These are phyloP conservation scores for Dictyostelium citrinum DNA, from an alignment of 78 protist genomes.

Conservation along the genomic window DNA sequence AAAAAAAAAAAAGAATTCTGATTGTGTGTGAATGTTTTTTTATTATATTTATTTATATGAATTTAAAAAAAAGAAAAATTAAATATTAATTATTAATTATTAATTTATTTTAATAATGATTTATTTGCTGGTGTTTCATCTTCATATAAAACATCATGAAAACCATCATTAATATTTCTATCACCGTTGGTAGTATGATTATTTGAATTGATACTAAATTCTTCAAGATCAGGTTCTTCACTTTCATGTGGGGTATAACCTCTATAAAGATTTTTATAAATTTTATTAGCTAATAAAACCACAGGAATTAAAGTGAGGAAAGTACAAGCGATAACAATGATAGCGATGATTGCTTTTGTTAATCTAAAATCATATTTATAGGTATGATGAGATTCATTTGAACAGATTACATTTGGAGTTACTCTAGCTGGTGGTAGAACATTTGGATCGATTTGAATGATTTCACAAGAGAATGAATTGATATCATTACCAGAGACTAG, in stretches of 20 bases:
- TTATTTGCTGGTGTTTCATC: background rate
- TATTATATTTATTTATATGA: no score
- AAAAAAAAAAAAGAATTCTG: no score
- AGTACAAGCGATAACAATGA: background rate
- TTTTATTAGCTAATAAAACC: background rate
- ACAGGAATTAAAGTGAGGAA: background rate
- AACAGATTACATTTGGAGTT: background rate
- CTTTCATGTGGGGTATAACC: background rate
- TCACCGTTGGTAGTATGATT: background rate
- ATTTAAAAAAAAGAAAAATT: background rate
- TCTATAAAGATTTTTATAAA: background rate
- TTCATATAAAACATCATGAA: background rate
- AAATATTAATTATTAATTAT: background rate
- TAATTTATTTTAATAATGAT: background rate
- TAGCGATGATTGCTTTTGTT: background rate
- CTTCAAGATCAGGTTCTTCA: background rate
- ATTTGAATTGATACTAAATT: background rate
- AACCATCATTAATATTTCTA: slow-evolving; percentile 17
- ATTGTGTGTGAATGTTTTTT: no score
- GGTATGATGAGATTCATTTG: background rate
- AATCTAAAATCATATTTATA: background rate
- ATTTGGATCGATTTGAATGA: background rate
- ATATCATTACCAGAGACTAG: background rate
- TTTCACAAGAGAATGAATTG: background rate
- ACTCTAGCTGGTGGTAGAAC: background rate